These are phyloP conservation scores for Galeopsis tetrahit DNA, from an alignment of 257 asterid species.

Conservation along the genomic window DNA sequence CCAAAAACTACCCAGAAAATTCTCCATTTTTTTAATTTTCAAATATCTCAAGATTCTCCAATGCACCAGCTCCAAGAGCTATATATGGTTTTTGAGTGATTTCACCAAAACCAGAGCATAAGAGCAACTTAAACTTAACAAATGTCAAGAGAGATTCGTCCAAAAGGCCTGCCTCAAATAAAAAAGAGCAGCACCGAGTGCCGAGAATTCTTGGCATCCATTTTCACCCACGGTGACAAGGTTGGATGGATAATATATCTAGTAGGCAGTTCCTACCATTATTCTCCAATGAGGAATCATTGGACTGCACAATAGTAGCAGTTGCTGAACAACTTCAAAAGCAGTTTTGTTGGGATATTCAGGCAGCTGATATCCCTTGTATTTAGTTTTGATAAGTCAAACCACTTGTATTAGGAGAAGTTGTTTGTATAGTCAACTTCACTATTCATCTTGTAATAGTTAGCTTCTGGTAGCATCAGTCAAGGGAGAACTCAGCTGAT, in stretches of 20 bases:
- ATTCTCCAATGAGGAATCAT: constrained; percentile 41
- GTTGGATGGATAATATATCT: constrained; percentile 50
- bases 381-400: no score
- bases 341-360: no score
- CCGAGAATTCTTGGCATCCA: constrained; percentile 86
- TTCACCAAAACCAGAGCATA: constrained; percentile 49
- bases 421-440: no score
- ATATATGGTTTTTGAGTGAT: no score
- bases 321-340: constrained; percentile 13
- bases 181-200: constrained; percentile 86
- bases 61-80: no score
- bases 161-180: constrained; percentile 86
- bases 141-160: constrained; percentile 82
- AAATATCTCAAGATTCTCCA: constrained; percentile 44
- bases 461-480: no score
- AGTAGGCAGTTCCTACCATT: constrained; percentile 54
- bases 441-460: no score
- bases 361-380: no score
- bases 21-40: constrained; percentile 90
- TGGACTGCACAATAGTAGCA: constrained; percentile 37
- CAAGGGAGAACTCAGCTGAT: no score
- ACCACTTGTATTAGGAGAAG: no score
- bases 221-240: constrained; percentile 71
- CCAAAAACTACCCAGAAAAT: constrained; percentile 68
- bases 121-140: constrained; percentile 85